Percentiles rank a stretch among this genome's conserved stretches.
phyloP scores from a whole-genome alignment of 805 yeast species.

The Wickerhamiella galacta region DNA sequence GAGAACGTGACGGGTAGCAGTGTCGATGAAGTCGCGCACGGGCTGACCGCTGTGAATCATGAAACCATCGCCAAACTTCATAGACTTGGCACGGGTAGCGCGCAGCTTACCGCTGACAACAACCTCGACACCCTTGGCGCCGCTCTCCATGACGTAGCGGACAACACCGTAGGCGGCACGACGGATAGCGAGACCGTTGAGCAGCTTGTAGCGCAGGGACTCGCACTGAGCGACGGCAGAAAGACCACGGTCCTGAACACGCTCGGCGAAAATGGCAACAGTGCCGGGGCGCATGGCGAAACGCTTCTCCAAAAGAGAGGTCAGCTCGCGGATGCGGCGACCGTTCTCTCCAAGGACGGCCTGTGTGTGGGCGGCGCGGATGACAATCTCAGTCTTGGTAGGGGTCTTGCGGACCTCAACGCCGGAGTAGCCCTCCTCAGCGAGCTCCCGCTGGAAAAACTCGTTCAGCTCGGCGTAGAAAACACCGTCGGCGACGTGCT shows the following conservation, averaged over 20 bases:
- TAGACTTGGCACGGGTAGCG: conserved; percentile 99
- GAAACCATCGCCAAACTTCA: conserved; percentile 99
- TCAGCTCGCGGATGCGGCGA: conserved; percentile 98
- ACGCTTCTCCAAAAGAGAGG: conserved; percentile 96
- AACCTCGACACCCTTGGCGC: conserved; percentile 99
- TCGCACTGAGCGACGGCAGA: conserved; percentile 99
- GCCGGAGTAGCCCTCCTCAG: conserved; percentile 99
- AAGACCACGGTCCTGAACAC: conserved; percentile 98
- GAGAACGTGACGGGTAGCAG: conserved; percentile 98
- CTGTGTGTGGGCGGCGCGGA: conserved; percentile 98
- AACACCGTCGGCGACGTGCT: conserved; percentile 99
- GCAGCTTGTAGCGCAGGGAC: conserved; percentile 93
- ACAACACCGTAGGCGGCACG: conserved; percentile 99
- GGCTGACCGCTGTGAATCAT: conserved; percentile 99
- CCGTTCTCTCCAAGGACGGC: conserved; percentile 99
- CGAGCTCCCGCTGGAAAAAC: conserved; percentile 99
- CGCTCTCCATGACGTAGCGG: conserved; percentile 99
- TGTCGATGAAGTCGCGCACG: conserved; percentile 94
- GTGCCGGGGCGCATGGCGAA: conserved; percentile 90
- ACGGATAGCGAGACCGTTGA: conserved; percentile 98
- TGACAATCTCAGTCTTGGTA: conserved; percentile 92
- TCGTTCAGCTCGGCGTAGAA: conserved; percentile 99
- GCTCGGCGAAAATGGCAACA: conserved; percentile 91
- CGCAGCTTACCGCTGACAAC: conserved; percentile 98
- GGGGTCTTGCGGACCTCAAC: conserved; percentile 98